Conservation (phyloP, 345 rosid genomes). For the Bruguiera parviflora region DNA sequence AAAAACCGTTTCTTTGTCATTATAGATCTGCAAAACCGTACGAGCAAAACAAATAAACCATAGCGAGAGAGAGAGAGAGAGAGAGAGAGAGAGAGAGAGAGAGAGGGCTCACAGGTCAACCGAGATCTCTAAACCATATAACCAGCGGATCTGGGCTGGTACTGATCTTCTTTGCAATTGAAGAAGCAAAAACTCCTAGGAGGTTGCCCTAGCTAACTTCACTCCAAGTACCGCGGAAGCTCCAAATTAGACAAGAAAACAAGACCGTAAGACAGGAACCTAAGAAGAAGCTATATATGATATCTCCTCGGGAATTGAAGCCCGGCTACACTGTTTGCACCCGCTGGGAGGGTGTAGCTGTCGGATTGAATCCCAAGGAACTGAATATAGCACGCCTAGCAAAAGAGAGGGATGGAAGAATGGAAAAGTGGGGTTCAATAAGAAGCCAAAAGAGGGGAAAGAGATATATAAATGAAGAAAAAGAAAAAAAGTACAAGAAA, state of each 20-base stretch:
- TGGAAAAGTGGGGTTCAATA: conserved; percentile 42
- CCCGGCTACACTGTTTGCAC: conserved; percentile 1
- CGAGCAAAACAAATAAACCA: neutral
- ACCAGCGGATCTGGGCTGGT: conserved; percentile 34
- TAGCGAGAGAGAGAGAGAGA: neutral
- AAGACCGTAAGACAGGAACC: neutral
- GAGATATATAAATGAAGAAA: no score
- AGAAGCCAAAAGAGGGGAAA: conserved; percentile 4
- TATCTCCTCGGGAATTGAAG: conserved; percentile 40
- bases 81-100: neutral
- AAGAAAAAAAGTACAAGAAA: neutral
- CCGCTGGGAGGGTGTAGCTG: conserved; percentile 19
- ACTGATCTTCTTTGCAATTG: conserved; percentile 12
- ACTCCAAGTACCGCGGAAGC: conserved; percentile 12
- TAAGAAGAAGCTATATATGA: neutral
- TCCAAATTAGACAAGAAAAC: conserved; percentile 15
- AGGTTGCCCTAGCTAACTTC: conserved; percentile 6
- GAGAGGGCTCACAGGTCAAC: conserved; percentile 27
- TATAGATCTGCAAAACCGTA: conserved; percentile 5
- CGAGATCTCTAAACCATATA: conserved; percentile 22
- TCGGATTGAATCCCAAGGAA: conserved; percentile 50
- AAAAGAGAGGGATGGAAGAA: conserved; percentile 28
- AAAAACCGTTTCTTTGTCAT: neutral
- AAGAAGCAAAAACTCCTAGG: conserved; percentile 12
- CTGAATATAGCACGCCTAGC: neutral